Conservation (phyloP, 345 rosid genomes). For the Atalantia buxifolia region DNA sequence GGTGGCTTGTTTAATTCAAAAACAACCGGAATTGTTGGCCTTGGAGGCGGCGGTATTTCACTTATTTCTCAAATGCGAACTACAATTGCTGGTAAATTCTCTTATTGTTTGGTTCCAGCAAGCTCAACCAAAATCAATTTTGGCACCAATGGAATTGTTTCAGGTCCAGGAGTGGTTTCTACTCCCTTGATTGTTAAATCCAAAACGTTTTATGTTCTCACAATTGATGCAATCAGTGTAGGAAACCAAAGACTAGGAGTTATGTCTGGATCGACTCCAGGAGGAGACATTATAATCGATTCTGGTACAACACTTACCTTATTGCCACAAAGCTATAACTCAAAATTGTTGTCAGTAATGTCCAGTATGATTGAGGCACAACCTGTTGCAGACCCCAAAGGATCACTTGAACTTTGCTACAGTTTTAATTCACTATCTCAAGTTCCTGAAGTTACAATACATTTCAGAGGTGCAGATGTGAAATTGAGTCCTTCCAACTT, state of each 20-base stretch:
- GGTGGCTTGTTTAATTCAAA: slow-evolving; percentile 32
- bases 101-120: slow-evolving; percentile 52
- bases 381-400: slow-evolving; percentile 23
- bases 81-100: slow-evolving; percentile 49
- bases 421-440: not conserved
- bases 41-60: slow-evolving; percentile 52
- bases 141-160: slow-evolving; percentile 43
- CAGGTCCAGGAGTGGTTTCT: slow-evolving; percentile 32
- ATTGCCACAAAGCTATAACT: slow-evolving; percentile 22
- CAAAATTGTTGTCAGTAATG: slow-evolving; percentile 21
- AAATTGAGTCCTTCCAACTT: slow-evolving; percentile 19
- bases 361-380: slow-evolving; percentile 1
- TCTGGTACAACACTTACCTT: slow-evolving; percentile 58
- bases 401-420: slow-evolving; percentile 36
- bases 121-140: slow-evolving; percentile 47
- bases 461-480: slow-evolving; percentile 46
- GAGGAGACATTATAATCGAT: slow-evolving; percentile 56
- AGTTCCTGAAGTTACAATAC: slow-evolving; percentile 33
- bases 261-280: not conserved
- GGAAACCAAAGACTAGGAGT: slow-evolving; percentile 19
- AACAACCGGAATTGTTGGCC: slow-evolving; percentile 55
- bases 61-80: slow-evolving; percentile 46
- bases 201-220: slow-evolving; percentile 39
- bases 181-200: slow-evolving; percentile 50
- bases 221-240: slow-evolving; percentile 43